These are phyloP conservation scores for Botrytis byssoidea DNA, from an alignment of 2,329 filamentous ascomycete species.

Conservation along the genomic window DNA sequence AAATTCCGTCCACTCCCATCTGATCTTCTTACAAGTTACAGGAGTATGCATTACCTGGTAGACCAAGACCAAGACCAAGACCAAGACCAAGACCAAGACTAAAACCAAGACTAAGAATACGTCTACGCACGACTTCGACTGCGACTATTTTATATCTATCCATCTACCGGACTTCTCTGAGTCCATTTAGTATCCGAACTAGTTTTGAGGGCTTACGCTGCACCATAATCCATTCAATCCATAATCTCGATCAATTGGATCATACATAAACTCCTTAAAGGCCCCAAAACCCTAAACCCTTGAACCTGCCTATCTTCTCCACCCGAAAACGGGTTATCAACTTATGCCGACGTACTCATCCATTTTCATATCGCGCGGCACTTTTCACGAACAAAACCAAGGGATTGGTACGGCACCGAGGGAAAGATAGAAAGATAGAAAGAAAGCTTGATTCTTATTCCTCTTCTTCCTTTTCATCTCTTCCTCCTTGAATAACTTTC, in stretches of 20 bases:
- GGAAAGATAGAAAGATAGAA: neutral
- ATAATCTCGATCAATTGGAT: conserved; percentile 6
- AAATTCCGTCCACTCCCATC: neutral
- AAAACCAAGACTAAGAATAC: neutral
- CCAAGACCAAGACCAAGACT: neutral
- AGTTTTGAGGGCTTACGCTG: neutral
- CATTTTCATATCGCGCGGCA: neutral
- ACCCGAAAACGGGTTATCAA: conserved; percentile 14
- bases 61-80: neutral
- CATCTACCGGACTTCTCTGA: neutral
- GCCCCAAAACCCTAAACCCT: neutral
- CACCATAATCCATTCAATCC: neutral
- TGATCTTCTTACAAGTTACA: neutral
- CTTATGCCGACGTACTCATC: conserved; percentile 4
- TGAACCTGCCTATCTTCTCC: conserved; percentile 14
- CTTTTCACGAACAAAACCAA: neutral
- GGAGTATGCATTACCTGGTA: neutral
- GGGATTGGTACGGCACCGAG: neutral
- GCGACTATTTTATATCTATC: neutral
- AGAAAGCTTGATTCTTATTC: neutral
- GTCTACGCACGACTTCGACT: neutral
- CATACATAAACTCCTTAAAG: conserved; percentile 3
- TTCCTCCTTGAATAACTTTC: neutral
- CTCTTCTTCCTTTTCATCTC: neutral
- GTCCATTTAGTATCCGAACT: neutral